A percentile compares a stretch with the other conserved stretches of the same genome.
Evolutionary conservation across 768 basidiomycete species (phyloP).

Genomic region (Cystobasidium onofrii): DNA sequence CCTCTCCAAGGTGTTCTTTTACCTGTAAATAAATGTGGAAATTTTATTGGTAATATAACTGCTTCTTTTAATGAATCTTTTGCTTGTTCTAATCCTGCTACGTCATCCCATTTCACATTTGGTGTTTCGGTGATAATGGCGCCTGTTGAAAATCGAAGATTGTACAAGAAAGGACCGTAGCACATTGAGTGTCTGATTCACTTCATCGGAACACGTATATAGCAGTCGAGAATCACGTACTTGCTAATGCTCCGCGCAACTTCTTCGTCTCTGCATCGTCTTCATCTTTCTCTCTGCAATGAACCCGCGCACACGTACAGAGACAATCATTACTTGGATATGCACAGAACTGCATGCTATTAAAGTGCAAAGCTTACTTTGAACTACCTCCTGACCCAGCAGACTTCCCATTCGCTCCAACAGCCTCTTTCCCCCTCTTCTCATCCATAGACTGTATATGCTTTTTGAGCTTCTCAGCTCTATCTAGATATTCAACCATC

Average conservation of each 20-base stretch:
- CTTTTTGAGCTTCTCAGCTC: slow-evolving; percentile 84
- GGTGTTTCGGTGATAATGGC: slow-evolving; percentile 90
- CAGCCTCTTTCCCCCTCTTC: slow-evolving; percentile 54
- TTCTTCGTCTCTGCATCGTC: slow-evolving; percentile 92
- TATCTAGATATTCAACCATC: slow-evolving; percentile 79
- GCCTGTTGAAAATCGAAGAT: slow-evolving; percentile 47
- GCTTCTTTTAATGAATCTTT: slow-evolving; percentile 96
- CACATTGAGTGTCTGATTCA: no score
- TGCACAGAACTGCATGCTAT: no score
- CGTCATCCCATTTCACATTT: slow-evolving; percentile 96
- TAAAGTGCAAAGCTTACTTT: background rate
- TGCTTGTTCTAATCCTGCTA: slow-evolving; percentile 88
- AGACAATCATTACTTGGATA: background rate
- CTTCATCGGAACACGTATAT: no score
- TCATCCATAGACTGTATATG: slow-evolving; percentile 63
- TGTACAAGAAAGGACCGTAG: no score
- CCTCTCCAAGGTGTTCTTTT: slow-evolving; percentile 97
- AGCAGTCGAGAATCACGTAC: no score
- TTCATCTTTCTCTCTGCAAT: slow-evolving; percentile 51
- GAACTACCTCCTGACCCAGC: slow-evolving; percentile 35
- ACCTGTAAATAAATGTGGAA: slow-evolving; percentile 95
- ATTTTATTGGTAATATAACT: slow-evolving; percentile 98
- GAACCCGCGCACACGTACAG: background rate
- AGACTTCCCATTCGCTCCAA: slow-evolving; percentile 52
- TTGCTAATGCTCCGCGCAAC: slow-evolving; percentile 76